A percentile compares a stretch with the other conserved stretches of the same genome.
These are phyloP conservation scores for Chrysanthemum seticuspe DNA, from an alignment of 129 eudicot genomes.

Conservation along the genomic window DNA sequence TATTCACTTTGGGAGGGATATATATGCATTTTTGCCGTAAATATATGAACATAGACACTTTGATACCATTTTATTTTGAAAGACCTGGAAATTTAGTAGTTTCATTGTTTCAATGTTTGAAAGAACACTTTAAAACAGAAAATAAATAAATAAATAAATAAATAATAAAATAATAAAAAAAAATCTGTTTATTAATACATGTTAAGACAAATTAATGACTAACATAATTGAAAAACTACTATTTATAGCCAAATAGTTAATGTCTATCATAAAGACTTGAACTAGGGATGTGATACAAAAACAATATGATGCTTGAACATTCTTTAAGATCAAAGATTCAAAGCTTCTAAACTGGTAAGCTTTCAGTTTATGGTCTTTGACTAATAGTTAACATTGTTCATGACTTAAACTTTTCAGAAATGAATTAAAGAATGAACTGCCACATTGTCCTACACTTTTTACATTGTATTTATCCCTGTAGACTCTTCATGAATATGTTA, in stretches of 20 bases:
- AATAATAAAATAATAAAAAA: neutral
- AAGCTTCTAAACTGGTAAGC: neutral
- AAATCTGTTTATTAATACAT: neutral
- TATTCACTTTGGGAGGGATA: no score
- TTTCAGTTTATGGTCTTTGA: slow-evolving; percentile 1
- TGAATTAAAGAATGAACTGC: slow-evolving; percentile 30
- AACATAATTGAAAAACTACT: neutral
- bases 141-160: no score
- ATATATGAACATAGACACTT: neutral
- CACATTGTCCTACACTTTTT: slow-evolving; percentile 23
- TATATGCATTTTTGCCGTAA: no score
- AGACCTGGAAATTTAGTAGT: neutral
- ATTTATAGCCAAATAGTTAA: neutral
- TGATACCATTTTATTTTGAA: neutral
- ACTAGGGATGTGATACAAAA: neutral
- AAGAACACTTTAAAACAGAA: neutral
- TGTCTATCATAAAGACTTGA: neutral
- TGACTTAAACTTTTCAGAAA: slow-evolving; percentile 6
- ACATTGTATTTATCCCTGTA: slow-evolving; percentile 23
- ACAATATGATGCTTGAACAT: neutral
- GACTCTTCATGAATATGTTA: slow-evolving; percentile 16
- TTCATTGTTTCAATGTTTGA: neutral
- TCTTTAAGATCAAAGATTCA: neutral
- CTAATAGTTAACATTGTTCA: slow-evolving; percentile 10
- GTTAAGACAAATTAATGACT: no score